These are phyloP conservation scores for Bryoerythrophyllum caledonicum DNA, from an alignment of 225 moss, liverwort and hornwort genomes.

Conservation along the genomic window DNA sequence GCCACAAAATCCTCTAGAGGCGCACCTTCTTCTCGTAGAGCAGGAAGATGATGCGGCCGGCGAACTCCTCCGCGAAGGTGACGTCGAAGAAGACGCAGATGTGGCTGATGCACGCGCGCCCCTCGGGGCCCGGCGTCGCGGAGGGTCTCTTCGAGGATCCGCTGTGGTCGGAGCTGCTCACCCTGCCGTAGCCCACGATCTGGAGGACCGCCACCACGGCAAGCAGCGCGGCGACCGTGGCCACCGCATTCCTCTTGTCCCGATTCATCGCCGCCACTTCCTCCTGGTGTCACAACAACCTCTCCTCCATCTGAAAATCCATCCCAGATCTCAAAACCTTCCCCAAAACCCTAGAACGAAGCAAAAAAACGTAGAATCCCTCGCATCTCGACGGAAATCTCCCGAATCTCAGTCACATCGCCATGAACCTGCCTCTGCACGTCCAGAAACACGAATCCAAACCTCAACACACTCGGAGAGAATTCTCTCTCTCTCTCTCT, in stretches of 20 bases:
- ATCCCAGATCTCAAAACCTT: conserved; percentile 24
- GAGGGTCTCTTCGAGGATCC: neutral
- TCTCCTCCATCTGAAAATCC: too few relatives aligned
- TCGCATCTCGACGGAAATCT: neutral
- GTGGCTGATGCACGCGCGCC: conserved; percentile 52
- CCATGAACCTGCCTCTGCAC: too few relatives aligned
- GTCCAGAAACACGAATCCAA: too few relatives aligned
- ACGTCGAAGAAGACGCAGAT: conserved; percentile 73
- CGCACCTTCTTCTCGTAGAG: conserved; percentile 62
- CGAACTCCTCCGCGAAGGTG: conserved; percentile 48
- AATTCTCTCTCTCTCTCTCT: neutral
- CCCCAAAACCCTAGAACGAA: neutral
- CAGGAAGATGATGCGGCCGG: conserved; percentile 70
- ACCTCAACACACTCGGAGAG: too few relatives aligned
- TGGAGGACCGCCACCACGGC: conserved; percentile 56
- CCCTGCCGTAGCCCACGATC: conserved; percentile 46
- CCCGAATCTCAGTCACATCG: neutral
- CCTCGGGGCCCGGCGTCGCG: conserved; percentile 27
- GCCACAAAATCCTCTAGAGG: neutral
- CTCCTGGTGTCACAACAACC: conserved; percentile 4
- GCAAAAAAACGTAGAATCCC: too few relatives aligned
- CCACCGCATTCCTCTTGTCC: conserved; percentile 59
- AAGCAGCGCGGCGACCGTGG: conserved; percentile 45
- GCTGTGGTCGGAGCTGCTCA: conserved; percentile 9
- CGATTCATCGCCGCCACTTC: conserved; percentile 48